These are phyloP conservation scores for Venturia aucupariae DNA, from an alignment of 2,329 filamentous ascomycete species.

Conservation along the genomic window DNA sequence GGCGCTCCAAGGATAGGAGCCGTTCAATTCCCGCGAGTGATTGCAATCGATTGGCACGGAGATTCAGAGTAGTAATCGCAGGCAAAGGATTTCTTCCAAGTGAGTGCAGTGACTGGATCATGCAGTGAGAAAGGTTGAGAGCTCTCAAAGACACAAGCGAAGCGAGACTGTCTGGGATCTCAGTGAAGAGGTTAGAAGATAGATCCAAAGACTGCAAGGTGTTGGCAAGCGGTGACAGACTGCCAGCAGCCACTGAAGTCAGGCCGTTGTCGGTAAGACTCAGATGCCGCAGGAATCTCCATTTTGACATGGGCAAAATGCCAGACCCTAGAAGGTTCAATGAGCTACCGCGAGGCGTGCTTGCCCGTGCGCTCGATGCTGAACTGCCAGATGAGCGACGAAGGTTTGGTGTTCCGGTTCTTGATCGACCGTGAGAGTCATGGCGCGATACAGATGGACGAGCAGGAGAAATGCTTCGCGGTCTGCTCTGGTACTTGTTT, in stretches of 20 bases:
- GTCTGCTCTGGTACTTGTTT: conserved; percentile 37
- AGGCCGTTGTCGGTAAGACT: conserved; percentile 87
- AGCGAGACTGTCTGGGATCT: conserved; percentile 85
- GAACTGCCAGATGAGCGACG: conserved; percentile 89
- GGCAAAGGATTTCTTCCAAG: conserved; percentile 78
- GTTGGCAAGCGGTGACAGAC: conserved; percentile 73
- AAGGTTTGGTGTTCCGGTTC: conserved; percentile 61
- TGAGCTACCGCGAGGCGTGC: conserved; percentile 55
- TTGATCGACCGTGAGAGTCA: conserved; percentile 53
- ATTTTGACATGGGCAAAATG: conserved; percentile 74
- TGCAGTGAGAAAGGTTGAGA: conserved; percentile 89
- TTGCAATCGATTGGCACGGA: conserved; percentile 77
- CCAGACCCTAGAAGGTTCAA: conserved; percentile 66
- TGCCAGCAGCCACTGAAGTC: conserved; percentile 65
- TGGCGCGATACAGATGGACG: conserved; percentile 69
- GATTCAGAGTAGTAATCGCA: conserved; percentile 85
- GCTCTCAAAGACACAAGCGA: conserved; percentile 80
- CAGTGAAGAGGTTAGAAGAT: conserved; percentile 85
- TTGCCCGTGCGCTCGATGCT: conserved; percentile 59
- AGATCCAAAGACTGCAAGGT: conserved; percentile 88
- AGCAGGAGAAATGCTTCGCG: conserved; percentile 71
- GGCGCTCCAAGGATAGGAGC: conserved; percentile 74
- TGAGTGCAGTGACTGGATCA: conserved; percentile 91
- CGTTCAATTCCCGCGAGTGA: conserved; percentile 87
- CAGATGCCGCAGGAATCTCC: conserved; percentile 88